Percentiles rank a stretch among this genome's conserved stretches.
These are phyloP conservation scores for Aspergillus terreus DNA, from an alignment of 2,329 filamentous ascomycete genomes.

Conservation along the genomic window DNA sequence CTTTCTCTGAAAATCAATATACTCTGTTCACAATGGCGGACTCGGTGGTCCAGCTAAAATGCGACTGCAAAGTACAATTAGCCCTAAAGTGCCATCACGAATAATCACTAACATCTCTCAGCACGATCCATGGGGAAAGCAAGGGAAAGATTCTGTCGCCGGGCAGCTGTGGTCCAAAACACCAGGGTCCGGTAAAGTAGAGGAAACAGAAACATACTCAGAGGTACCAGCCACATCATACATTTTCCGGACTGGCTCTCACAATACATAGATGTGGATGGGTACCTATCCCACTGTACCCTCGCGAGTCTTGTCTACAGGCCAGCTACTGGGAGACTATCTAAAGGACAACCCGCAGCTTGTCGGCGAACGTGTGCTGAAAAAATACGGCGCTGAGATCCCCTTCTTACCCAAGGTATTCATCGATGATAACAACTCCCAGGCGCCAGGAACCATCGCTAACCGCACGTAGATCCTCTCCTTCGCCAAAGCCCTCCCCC, in stretches of 20 bases:
- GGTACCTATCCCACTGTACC: constrained; percentile 71
- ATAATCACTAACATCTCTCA: constrained; percentile 29
- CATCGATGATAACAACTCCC: background rate
- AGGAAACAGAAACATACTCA: constrained; percentile 62
- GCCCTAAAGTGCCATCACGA: constrained; percentile 51
- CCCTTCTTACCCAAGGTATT: constrained; percentile 68
- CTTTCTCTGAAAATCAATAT: background rate
- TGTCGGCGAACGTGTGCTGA: constrained; percentile 58
- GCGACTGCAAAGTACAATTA: constrained; percentile 46
- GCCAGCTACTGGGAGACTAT: constrained; percentile 62
- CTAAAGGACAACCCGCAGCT: constrained; percentile 62
- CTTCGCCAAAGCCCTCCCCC: constrained; percentile 69
- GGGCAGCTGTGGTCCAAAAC: constrained; percentile 64
- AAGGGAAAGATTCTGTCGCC: constrained; percentile 62
- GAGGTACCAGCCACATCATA: constrained; percentile 41
- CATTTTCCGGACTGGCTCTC: background rate
- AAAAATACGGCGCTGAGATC: constrained; percentile 62
- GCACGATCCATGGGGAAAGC: constrained; percentile 69
- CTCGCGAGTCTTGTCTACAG: constrained; percentile 59
- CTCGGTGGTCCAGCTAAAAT: constrained; percentile 53
- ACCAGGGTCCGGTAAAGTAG: constrained; percentile 60
- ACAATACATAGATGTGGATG: constrained; percentile 60
- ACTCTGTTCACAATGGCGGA: constrained; percentile 39
- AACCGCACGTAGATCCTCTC: constrained; percentile 57
- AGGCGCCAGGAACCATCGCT: background rate